Conservation (phyloP, 441 rosid genomes). For the Erodium texanum region DNA sequence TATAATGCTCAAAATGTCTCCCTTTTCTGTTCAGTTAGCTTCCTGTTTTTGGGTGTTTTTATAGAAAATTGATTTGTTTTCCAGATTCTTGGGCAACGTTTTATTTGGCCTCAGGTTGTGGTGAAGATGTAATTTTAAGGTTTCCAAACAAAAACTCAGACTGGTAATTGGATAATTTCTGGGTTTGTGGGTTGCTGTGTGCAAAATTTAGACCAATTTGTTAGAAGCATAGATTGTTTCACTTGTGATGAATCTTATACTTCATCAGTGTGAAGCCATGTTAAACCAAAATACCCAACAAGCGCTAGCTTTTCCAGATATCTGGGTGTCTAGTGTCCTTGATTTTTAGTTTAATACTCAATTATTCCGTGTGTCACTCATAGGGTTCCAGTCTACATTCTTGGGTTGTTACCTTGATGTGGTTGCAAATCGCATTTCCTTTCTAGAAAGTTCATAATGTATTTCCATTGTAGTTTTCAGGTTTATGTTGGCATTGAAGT, state of each 20-base stretch:
- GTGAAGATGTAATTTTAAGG: not conserved
- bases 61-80: not conserved
- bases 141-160: not conserved
- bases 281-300: not conserved
- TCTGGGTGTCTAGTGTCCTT: not conserved
- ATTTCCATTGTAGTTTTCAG: not conserved
- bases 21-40: not conserved
- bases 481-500: not conserved
- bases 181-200: not conserved
- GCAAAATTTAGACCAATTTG: not conserved
- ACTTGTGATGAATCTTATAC: not conserved
- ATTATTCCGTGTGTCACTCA: not conserved
- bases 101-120: not conserved
- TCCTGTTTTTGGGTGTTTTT: not conserved
- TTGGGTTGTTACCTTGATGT: not conserved
- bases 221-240: too few species aligned
- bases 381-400: not conserved
- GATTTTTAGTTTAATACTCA: not conserved
- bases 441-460: not conserved
- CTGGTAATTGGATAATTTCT: not conserved
- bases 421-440: too few species aligned
- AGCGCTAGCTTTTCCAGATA: not conserved
- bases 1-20: not conserved
- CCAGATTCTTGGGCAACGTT: not conserved
- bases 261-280: not conserved